phyloP scores from a whole-genome alignment of 495 filamentous ascomycete species.

The Aspergillus bridgeri region DNA sequence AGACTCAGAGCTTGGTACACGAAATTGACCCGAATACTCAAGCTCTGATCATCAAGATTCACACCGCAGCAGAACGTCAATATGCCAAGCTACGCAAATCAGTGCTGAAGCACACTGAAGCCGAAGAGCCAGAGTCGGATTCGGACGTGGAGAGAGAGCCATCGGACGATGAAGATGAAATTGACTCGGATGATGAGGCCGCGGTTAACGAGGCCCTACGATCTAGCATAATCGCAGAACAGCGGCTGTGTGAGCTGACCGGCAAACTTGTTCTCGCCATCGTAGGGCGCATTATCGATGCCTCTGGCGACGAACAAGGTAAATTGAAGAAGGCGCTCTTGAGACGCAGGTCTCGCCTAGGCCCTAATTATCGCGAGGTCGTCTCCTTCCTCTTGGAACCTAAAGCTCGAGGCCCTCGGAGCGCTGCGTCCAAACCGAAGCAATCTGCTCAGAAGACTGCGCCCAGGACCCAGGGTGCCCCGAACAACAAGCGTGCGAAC shows the following conservation, averaged over 20 bases:
- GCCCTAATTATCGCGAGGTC: constrained; percentile 73
- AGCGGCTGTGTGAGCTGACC: constrained; percentile 77
- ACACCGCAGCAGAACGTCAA: constrained; percentile 67
- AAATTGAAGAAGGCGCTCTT: constrained; percentile 60
- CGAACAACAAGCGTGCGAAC: constrained; percentile 28
- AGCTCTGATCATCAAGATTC: constrained; percentile 65
- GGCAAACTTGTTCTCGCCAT: constrained; percentile 79
- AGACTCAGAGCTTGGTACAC: constrained; percentile 60
- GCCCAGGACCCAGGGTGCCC: constrained; percentile 33
- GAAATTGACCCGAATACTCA: constrained; percentile 58
- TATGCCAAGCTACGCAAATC: constrained; percentile 68
- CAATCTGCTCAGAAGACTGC: constrained; percentile 38
- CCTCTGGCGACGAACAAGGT: constrained; percentile 52
- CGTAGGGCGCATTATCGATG: constrained; percentile 68
- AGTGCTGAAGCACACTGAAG: constrained; percentile 63
- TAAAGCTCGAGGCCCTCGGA: constrained; percentile 36
- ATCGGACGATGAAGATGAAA: constrained; percentile 59
- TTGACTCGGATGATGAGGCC: constrained; percentile 49
- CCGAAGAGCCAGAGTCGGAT: constrained; percentile 57
- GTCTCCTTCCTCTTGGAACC: constrained; percentile 67
- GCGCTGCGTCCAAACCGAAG: constrained; percentile 43
- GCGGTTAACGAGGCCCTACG: constrained; percentile 53
- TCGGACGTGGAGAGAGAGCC: constrained; percentile 44
- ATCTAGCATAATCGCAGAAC: constrained; percentile 68
- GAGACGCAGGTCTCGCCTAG: constrained; percentile 64